Conservation (phyloP, 208 protist genomes). For the Trypanosoma cruzi region DNA sequence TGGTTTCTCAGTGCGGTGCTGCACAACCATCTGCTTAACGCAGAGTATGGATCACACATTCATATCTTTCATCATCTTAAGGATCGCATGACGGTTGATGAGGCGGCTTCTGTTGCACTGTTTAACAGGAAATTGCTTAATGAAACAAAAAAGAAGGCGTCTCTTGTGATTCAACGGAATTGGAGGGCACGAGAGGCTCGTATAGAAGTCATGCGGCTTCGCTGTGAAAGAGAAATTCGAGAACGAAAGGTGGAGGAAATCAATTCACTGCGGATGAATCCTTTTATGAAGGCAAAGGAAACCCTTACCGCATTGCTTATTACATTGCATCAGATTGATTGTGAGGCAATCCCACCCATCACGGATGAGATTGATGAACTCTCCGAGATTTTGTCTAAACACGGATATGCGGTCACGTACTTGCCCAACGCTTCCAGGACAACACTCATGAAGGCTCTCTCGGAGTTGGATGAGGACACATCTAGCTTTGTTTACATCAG, state of each 20-base stretch:
- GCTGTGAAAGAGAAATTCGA: constrained; percentile 43
- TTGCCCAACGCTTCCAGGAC: constrained; percentile 50
- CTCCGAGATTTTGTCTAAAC: constrained; percentile 51
- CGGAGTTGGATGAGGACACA: constrained; percentile 53
- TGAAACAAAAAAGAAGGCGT: constrained; percentile 59
- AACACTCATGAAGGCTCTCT: constrained; percentile 58
- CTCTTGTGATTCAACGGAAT: constrained; percentile 83
- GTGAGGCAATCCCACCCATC: constrained; percentile 52
- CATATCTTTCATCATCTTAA: constrained; percentile 76
- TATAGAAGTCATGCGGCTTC: constrained; percentile 32
- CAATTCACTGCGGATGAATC: constrained; percentile 58
- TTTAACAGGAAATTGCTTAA: constrained; percentile 72
- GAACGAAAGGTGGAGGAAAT: constrained; percentile 86
- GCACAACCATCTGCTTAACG: constrained; percentile 80
- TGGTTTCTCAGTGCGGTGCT: constrained; percentile 75
- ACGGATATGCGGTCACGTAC: constrained; percentile 78
- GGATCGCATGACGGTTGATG: constrained; percentile 53
- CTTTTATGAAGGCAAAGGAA: constrained; percentile 62
- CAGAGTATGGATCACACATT: constrained; percentile 75
- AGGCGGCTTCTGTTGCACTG: constrained; percentile 72
- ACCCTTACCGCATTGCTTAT: constrained; percentile 76
- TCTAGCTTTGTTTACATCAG: constrained; percentile 86
- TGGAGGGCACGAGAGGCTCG: constrained; percentile 65
- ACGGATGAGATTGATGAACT: constrained; percentile 38
- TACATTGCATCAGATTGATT: constrained; percentile 55